A percentile compares a stretch with the other conserved stretches of the same genome.
phyloP scores from a whole-genome alignment of 768 basidiomycete genomes.

The Lyophyllum semitale region DNA sequence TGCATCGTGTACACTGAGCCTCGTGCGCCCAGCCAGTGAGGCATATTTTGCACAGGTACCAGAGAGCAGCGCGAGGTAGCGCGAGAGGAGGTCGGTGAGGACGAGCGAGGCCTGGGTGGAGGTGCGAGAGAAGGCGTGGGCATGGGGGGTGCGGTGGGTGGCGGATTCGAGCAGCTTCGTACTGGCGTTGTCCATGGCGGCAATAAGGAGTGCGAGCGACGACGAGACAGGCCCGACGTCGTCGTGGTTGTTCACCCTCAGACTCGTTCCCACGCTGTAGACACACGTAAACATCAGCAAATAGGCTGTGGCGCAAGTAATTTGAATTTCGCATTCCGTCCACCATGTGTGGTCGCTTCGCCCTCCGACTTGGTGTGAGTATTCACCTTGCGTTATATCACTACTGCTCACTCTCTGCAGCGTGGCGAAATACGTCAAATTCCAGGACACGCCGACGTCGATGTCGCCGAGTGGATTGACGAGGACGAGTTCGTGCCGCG shows the following conservation, averaged over 20 bases:
- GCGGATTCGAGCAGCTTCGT: constrained; percentile 68
- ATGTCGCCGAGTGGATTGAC: constrained; percentile 60
- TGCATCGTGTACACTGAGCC: constrained; percentile 60
- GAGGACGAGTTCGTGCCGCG: constrained; percentile 61
- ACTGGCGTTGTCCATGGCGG: constrained; percentile 52
- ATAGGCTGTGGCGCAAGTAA: constrained; percentile 1
- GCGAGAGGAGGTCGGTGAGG: constrained; percentile 74
- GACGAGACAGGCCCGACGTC: constrained; percentile 13
- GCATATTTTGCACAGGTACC: constrained; percentile 73
- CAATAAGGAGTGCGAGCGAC: constrained; percentile 4
- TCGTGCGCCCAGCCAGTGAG: constrained; percentile 69
- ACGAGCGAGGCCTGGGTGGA: constrained; percentile 72
- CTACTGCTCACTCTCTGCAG: constrained; percentile 23
- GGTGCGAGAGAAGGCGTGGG: constrained; percentile 74
- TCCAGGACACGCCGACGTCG: constrained; percentile 41
- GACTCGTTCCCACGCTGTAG: constrained; percentile 20
- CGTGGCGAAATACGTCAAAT: constrained; percentile 45
- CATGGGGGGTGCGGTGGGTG: constrained; percentile 71
- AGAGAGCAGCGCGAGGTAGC: constrained; percentile 69
- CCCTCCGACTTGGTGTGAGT: constrained; percentile 51
- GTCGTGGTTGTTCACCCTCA: constrained; percentile 15
- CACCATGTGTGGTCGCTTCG: constrained; percentile 67
- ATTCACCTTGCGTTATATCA: too few species aligned
- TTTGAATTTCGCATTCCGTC: background rate
- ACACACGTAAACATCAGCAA: constrained; percentile 8